Base-by-base conservation (phyloP, 2,329 filamentous ascomycete species). In the Fusarium armeniacum region DNA sequence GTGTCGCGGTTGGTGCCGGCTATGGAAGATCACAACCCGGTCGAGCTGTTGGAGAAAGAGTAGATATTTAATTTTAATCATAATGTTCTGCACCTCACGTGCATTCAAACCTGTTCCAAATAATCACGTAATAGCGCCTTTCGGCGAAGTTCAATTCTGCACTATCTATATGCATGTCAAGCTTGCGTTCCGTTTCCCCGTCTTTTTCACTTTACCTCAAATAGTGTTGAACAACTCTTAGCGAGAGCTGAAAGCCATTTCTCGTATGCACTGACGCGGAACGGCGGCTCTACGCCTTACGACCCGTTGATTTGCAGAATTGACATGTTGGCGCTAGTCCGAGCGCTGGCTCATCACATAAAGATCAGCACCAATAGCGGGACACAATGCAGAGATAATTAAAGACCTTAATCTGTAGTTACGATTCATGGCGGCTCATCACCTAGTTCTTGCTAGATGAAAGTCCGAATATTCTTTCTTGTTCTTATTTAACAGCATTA, bases 1-100 rank as follows among this genome's bases (percentile, higher is more conserved):
- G 51, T 63, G 7, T 40, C 58, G 18, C 50, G 62, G 6, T 16
- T 63, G 28, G 58, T 63, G 18, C 45, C 58, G 16, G 62, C 62
- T 20, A 63, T 65, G 50, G 58, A 58, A 26, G 62, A 63, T 15
- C 62, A 65, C 13, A 63, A 47, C 4, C 38, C 58, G 2, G 40
- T 63, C 3, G 58, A 51, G 15, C 20, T 65, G 6, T 28, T 38
- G 22, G 41, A 65, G 18, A 18, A 16, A 18, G 50, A 56, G 13
- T 55, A 40, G 20, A 40, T 26, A 26, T 40, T 11, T 51, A 28
- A 51, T 40, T 20, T 20, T 28, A 18, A 40, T 51, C n/a, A 6
- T 40, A 51, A 51, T 38, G 16, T 6, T 22, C 15, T 20, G 16
- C 9, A 32, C 26, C 7, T 46, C 7, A 18, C 26, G 26, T 28